A percentile compares a stretch with the other conserved stretches of the same genome.
Evolutionary conservation across 2,329 filamentous ascomycete species (phyloP).

Genomic region (Chalaropsis thielavioides): DNA sequence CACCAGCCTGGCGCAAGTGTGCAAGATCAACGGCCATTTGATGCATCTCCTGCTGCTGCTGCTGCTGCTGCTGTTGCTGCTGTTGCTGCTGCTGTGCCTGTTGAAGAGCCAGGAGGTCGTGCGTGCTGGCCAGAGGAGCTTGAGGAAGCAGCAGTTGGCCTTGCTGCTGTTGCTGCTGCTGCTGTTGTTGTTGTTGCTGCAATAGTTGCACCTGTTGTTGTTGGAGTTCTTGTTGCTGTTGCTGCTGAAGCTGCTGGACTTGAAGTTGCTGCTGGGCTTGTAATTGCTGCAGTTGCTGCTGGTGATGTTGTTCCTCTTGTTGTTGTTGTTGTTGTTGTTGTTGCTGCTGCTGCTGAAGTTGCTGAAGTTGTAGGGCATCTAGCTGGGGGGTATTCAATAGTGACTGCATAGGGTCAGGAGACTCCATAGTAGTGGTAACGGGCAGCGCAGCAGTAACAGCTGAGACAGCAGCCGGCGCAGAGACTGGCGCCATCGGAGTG

Average conservation of each 20-base stretch:
- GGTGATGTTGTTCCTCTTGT: constrained; percentile 13
- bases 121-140: background rate
- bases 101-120: constrained; percentile 11
- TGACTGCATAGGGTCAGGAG: constrained; percentile 15
- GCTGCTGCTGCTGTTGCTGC: background rate
- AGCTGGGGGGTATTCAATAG: constrained; percentile 3
- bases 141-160: constrained; percentile 9
- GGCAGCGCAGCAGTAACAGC: background rate
- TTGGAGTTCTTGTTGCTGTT: constrained; percentile 4
- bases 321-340: too few relatives aligned
- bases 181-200: background rate
- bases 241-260: constrained; percentile 10
- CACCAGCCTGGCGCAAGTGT: constrained; percentile 9
- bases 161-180: constrained; percentile 8
- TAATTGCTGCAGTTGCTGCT: constrained; percentile 3
- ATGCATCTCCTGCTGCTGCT: constrained; percentile 8
- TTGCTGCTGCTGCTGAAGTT: too few relatives aligned
- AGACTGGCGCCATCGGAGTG: background rate
- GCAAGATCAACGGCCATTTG: constrained; percentile 11
- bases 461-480: constrained; percentile 3
- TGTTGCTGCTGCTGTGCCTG: constrained; percentile 13
- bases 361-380: constrained; percentile 11
- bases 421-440: background rate
- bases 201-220: constrained; percentile 4
- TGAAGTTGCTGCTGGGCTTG: background rate